Percentiles rank a stretch among this genome's conserved stretches.
These are phyloP conservation scores for Neofusicoccum cordaticola DNA, from an alignment of 2,329 filamentous ascomycete species.

Conservation along the genomic window DNA sequence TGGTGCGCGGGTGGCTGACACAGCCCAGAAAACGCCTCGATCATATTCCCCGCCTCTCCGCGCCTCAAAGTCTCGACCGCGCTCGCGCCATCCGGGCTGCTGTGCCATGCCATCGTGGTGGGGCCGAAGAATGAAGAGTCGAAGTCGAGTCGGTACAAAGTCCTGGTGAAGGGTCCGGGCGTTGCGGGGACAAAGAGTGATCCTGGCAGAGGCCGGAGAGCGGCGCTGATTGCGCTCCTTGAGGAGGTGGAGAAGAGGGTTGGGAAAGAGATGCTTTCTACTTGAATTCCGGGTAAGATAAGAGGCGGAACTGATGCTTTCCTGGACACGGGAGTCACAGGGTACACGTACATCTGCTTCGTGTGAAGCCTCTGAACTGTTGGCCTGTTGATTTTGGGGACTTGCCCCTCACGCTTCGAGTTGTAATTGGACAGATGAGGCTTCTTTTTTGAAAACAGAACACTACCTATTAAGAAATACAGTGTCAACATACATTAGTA, in stretches of 20 bases:
- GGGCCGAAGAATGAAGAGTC: conserved; percentile 17
- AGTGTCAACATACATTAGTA: background rate
- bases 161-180: conserved; percentile 12
- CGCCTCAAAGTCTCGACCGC: conserved; percentile 14
- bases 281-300: background rate
- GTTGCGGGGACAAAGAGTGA: background rate
- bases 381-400: background rate
- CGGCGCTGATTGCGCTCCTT: conserved; percentile 13
- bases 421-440: too few relatives aligned
- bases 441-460: too few relatives aligned
- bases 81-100: conserved; percentile 1
- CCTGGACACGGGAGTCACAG: background rate
- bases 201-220: background rate
- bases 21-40: conserved; percentile 5
- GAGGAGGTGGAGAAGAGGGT: conserved; percentile 15
- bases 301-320: background rate
- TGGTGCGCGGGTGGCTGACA: background rate
- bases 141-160: conserved; percentile 9
- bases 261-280: conserved; percentile 11
- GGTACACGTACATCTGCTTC: background rate
- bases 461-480: too few relatives aligned
- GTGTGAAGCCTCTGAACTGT: background rate
- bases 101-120: conserved; percentile 14
- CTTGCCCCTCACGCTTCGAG: too few relatives aligned
- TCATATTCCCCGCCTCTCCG: conserved; percentile 2